Percentiles rank a stretch among this genome's conserved stretches.
Evolutionary conservation across 495 filamentous ascomycete species (phyloP).

Genomic region (Neurospora sp.): DNA sequence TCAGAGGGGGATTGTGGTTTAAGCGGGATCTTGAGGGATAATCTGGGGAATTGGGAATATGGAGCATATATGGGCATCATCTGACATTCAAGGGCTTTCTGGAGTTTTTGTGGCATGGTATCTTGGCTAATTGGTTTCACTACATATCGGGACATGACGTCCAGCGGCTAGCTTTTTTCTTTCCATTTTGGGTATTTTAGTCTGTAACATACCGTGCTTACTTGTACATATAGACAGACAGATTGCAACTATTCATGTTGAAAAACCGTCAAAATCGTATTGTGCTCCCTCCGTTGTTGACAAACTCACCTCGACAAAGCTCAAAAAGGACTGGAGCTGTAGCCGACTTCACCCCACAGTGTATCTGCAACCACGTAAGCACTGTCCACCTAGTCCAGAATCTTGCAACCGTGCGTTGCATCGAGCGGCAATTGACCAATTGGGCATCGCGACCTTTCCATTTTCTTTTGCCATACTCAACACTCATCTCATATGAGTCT

Average conservation of each 20-base stretch:
- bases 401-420: not conserved
- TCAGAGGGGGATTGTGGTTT: conserved; percentile 64
- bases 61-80: not conserved
- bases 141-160: not conserved
- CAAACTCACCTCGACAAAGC: not conserved
- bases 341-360: not conserved
- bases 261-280: not conserved
- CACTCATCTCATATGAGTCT: not conserved
- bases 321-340: not conserved
- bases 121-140: not conserved
- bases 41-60: not conserved
- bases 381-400: not conserved
- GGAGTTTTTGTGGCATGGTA: not conserved
- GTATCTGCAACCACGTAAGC: not conserved
- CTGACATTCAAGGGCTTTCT: not conserved
- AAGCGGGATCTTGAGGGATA: not conserved
- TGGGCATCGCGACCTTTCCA: not conserved
- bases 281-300: not conserved
- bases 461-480: not conserved
- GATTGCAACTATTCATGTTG: not conserved
- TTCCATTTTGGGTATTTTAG: not conserved
- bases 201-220: not conserved
- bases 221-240: not conserved
- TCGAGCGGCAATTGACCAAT: not conserved
- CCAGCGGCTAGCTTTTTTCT: not conserved